Percentiles rank a stretch among this genome's conserved stretches.
Evolutionary conservation across 2,329 filamentous ascomycete genomes (phyloP).

Genomic region (Fusarium sp.): DNA sequence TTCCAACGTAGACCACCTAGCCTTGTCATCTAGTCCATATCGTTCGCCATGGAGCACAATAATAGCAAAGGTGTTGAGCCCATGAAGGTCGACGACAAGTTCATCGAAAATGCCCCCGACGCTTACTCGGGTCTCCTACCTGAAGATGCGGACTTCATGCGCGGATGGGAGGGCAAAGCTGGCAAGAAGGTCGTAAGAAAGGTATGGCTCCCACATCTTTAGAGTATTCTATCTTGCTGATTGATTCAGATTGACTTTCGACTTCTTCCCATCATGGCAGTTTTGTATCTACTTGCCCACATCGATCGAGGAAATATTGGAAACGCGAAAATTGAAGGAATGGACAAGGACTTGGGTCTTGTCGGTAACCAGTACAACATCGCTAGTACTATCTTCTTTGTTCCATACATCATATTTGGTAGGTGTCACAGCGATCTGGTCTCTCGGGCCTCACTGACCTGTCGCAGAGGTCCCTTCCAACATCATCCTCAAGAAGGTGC

Average conservation of each 20-base stretch:
- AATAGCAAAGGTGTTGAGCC: neutral
- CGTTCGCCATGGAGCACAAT: neutral
- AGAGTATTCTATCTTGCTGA: fast-evolving
- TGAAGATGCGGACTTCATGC: constrained; percentile 33
- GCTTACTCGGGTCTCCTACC: constrained; percentile 42
- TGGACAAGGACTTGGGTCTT: constrained; percentile 62
- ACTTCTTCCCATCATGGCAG: constrained; percentile 26
- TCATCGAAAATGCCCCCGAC: constrained; percentile 1
- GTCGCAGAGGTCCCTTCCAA: constrained; percentile 53
- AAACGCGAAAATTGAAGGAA: constrained; percentile 45
- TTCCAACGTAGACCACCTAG: fast-evolving
- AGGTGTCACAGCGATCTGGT: neutral
- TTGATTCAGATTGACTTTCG: constrained; percentile 28
- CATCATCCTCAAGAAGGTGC: constrained; percentile 50
- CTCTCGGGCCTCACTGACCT: neutral
- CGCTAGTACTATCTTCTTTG: constrained; percentile 61
- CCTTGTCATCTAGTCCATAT: neutral
- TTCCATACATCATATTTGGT: constrained; percentile 61
- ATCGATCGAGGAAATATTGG: constrained; percentile 41
- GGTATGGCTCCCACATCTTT: neutral
- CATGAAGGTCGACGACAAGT: constrained; percentile 9
- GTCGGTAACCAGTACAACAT: constrained; percentile 66
- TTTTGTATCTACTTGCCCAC: constrained; percentile 35
- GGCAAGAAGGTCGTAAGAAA: constrained; percentile 34
- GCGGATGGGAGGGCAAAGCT: constrained; percentile 21